Percentiles rank a stretch among this genome's conserved stretches.
These are phyloP conservation scores for Solanum virginianum DNA, from an alignment of 257 asterid species.

Conservation along the genomic window DNA sequence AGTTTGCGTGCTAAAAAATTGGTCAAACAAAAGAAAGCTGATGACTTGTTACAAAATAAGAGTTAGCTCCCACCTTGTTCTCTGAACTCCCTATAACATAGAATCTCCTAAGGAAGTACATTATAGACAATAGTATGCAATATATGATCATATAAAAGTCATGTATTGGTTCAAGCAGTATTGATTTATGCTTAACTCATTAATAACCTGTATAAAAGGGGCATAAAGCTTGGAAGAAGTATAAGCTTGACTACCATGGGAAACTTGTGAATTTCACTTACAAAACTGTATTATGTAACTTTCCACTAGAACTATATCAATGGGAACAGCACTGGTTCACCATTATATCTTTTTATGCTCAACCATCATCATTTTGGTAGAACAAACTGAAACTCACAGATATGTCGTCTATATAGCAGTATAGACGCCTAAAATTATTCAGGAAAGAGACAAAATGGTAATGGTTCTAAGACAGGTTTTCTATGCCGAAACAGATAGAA, in stretches of 20 bases:
- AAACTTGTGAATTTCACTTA: neutral
- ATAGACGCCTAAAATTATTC: neutral
- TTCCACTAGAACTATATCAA: neutral
- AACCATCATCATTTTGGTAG: neutral
- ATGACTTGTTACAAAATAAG: no score
- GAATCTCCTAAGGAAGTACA: neutral
- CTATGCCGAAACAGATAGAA: neutral
- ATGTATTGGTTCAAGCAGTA: neutral
- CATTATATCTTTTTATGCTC: neutral
- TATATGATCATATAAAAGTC: neutral
- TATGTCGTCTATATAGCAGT: neutral
- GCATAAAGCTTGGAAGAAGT: neutral
- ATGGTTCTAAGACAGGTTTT: neutral
- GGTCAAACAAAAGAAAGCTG: no score
- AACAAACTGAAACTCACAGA: neutral
- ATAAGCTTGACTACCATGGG: neutral
- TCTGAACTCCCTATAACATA: neutral
- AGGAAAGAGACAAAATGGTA: neutral
- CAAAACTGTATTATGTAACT: neutral
- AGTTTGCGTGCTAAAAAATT: no score
- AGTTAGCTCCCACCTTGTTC: neutral
- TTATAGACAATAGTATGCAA: neutral
- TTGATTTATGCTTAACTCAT: neutral
- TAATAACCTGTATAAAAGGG: neutral
- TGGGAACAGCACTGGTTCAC: neutral